A percentile compares a stretch with the other conserved stretches of the same genome.
phyloP scores from a whole-genome alignment of 176 grass and related monocot species.

The Oryza glumipatula region DNA sequence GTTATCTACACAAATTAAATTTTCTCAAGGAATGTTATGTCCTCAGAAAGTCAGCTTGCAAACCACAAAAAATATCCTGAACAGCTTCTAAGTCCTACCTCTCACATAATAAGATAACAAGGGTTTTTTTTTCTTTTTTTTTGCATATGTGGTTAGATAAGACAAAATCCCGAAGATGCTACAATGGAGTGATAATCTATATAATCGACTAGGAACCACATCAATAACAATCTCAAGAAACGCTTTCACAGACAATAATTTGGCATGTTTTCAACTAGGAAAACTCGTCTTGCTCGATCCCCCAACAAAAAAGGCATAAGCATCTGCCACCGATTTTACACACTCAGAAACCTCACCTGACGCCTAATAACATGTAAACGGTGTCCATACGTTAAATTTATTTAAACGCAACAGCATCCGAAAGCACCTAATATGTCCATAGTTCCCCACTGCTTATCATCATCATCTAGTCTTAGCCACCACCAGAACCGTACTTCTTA shows the following conservation, averaged over 20 bases:
- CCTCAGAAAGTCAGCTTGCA: no score
- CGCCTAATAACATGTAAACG: constrained; percentile 23
- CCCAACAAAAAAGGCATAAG: background rate
- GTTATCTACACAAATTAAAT: no score
- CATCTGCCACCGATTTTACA: background rate
- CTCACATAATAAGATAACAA: no score
- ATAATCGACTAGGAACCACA: background rate
- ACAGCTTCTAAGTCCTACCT: no score
- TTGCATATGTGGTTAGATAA: no score
- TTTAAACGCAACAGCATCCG: constrained; percentile 31
- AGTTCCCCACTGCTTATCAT: constrained; percentile 11
- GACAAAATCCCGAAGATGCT: no score
- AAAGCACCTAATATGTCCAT: constrained; percentile 30
- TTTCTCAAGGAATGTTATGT: no score
- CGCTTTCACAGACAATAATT: background rate
- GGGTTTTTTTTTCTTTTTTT: no score
- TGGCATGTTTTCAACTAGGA: background rate
- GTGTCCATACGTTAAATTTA: constrained; percentile 8
- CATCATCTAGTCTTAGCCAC: constrained; percentile 48
- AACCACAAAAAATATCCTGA: no score
- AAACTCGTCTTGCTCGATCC: background rate
- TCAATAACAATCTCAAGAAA: background rate
- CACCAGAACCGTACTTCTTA: constrained; percentile 68
- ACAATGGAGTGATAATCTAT: no score
- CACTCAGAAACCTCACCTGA: constrained; percentile 24